Percentiles rank a stretch among this genome's conserved stretches.
Evolutionary conservation across 208 protist species (phyloP).

Genomic region (Leishmania lainsoni): DNA sequence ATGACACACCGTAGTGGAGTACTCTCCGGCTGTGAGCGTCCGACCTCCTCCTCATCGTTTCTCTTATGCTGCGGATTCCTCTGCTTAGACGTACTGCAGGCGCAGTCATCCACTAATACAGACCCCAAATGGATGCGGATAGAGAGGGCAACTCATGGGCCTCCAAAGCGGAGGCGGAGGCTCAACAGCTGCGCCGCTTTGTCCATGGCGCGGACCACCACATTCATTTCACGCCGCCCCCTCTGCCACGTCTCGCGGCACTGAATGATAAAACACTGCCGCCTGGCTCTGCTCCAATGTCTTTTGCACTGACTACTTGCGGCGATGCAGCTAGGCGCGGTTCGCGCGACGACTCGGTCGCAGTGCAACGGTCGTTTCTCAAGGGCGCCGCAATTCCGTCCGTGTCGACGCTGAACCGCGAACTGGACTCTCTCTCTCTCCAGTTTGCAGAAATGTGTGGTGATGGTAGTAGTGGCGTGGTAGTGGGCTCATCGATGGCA

Average conservation of each 20-base stretch:
- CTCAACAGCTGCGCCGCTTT: conserved; percentile 25
- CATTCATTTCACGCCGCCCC: not conserved
- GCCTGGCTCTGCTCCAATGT: not conserved
- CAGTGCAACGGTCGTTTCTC: not conserved
- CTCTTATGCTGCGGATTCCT: not conserved
- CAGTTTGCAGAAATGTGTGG: conserved; percentile 18
- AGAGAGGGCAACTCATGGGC: conserved; percentile 10
- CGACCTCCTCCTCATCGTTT: not conserved
- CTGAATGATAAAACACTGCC: not conserved
- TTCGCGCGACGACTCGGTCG: not conserved
- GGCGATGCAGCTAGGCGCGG: not conserved
- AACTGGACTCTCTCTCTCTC: conserved; percentile 24
- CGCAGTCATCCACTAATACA: not conserved
- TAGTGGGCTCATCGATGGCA: not conserved
- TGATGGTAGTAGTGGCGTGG: not conserved
- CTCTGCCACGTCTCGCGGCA: not conserved
- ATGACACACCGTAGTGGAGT: not conserved
- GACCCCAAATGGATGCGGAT: conserved; percentile 2
- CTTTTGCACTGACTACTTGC: not conserved
- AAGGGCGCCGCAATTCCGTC: conserved; percentile 14
- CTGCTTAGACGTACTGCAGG: not conserved
- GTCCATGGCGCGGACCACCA: not conserved
- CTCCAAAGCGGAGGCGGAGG: conserved; percentile 17
- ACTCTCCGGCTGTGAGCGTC: not conserved
- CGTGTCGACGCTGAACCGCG: conserved; percentile 25